Conservation (phyloP, 139 green algal genomes). For the Ulvella scutata region DNA sequence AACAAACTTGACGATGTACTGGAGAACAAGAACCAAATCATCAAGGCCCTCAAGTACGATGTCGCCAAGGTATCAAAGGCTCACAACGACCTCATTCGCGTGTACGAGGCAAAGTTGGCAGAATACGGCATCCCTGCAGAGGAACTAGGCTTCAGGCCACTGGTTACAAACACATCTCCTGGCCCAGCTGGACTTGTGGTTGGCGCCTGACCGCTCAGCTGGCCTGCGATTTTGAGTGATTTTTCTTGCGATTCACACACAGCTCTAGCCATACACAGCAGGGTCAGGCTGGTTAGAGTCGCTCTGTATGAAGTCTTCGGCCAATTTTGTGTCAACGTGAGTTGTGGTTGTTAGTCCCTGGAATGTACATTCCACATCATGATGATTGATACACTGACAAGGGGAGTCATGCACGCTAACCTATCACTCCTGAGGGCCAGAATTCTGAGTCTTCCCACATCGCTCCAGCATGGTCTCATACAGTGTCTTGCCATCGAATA, state of each 20-base stretch:
- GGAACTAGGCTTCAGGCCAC: conserved; percentile 65
- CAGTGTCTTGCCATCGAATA: conserved; percentile 81
- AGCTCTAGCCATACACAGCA: too few species aligned
- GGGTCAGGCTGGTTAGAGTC: too few species aligned
- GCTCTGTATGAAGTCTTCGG: too few species aligned
- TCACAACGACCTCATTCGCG: conserved; percentile 74
- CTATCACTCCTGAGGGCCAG: too few species aligned
- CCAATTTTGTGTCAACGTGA: too few species aligned
- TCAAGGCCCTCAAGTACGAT: conserved; percentile 39
- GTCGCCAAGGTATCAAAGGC: conserved; percentile 66
- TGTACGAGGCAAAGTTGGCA: conserved; percentile 75
- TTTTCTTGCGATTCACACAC: too few species aligned
- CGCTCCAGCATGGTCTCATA: conserved; percentile 77
- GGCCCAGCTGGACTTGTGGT: conserved; percentile 60
- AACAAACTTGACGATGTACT: conserved; percentile 65
- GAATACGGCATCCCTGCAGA: conserved; percentile 64
- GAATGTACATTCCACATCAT: too few species aligned
- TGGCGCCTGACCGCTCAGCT: conserved; percentile 40
- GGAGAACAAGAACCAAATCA: conserved; percentile 58
- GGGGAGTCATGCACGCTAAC: too few species aligned
- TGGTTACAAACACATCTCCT: conserved; percentile 55
- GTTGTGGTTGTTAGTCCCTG: too few species aligned
- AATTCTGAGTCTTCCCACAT: conserved; percentile 46
- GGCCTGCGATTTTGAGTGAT: too few species aligned
- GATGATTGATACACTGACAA: too few species aligned